Percentiles rank a stretch among this genome's conserved stretches.
Evolutionary conservation across 2,329 filamentous ascomycete species (phyloP).

Genomic region (Teratosphaeria epicoccoides): DNA sequence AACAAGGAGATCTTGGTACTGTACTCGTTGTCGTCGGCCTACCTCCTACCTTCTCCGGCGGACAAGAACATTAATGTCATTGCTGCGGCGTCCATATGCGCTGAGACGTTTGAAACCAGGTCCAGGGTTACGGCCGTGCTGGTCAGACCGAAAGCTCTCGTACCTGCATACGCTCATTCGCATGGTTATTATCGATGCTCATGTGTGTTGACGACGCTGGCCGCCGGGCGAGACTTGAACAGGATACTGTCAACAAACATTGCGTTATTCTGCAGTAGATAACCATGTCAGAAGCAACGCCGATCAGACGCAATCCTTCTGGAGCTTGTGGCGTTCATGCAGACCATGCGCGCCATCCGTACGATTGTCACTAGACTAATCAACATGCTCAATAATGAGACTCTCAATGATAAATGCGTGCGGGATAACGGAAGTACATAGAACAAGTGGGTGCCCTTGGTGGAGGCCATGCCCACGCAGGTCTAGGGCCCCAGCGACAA

Average conservation of each 20-base stretch:
- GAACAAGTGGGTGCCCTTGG: not conserved
- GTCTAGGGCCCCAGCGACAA: not conserved
- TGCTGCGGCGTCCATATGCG: not conserved
- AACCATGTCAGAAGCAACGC: not conserved
- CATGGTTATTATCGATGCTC: not conserved
- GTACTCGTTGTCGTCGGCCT: not conserved
- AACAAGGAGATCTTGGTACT: not conserved
- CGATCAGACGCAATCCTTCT: not conserved
- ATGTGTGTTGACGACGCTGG: not conserved
- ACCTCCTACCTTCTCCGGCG: not conserved
- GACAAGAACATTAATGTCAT: not conserved
- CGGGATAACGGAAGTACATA: not conserved
- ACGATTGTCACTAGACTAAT: not conserved
- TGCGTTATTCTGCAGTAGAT: not conserved
- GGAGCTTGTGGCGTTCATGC: not conserved
- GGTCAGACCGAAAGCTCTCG: not conserved
- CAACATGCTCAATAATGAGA: not conserved
- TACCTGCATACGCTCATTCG: not conserved
- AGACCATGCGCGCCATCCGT: not conserved
- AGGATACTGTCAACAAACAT: not conserved
- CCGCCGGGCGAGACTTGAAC: not conserved
- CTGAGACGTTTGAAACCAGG: not conserved
- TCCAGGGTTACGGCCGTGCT: not conserved
- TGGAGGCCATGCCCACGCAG: not conserved
- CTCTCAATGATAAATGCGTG: not conserved